phyloP scores from a whole-genome alignment of 1,284 basidiomycete genomes.

The Hemileia vastatrix region DNA sequence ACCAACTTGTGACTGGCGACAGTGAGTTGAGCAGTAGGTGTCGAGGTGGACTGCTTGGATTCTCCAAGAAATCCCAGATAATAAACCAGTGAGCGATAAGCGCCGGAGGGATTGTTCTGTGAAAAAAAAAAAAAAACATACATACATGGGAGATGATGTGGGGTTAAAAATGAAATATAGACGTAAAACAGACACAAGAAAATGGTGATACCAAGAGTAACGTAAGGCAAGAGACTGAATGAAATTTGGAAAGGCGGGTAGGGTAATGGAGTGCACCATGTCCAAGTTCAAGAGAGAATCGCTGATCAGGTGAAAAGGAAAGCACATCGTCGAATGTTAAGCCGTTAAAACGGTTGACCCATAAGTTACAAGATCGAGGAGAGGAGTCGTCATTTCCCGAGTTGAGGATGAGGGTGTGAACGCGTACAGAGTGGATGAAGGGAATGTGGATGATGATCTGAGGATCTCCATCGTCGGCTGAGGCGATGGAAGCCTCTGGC shows the following conservation, averaged over 20 bases:
- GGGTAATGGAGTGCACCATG: constrained; percentile 19
- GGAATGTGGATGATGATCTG: constrained; percentile 20
- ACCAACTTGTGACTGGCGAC: constrained; percentile 20
- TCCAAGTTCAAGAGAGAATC: constrained; percentile 11
- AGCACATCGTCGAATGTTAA: constrained; percentile 16
- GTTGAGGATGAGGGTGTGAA: constrained; percentile 10
- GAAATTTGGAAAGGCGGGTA: constrained; percentile 15
- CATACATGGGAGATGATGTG: background rate
- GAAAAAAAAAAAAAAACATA: background rate
- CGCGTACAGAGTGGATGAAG: constrained; percentile 15
- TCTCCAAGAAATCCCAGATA: constrained; percentile 20
- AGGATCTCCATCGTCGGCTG: constrained; percentile 7
- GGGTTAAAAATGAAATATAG: background rate
- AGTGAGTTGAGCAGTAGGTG: constrained; percentile 20
- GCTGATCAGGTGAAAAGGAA: constrained; percentile 13
- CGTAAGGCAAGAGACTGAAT: constrained; percentile 20
- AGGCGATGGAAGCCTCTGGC: constrained; percentile 6
- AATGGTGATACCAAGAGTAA: constrained; percentile 12
- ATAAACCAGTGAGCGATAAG: constrained; percentile 8
- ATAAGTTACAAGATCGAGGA: constrained; percentile 4
- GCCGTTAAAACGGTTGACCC: constrained; percentile 8
- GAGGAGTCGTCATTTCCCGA: constrained; percentile 7
- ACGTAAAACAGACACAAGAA: background rate
- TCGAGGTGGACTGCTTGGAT: constrained; percentile 17
- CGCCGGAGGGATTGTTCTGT: constrained; percentile 15